Percentiles rank a stretch among this genome's conserved stretches.
phyloP scores from a whole-genome alignment of 768 basidiomycete genomes.

The Tylopilus vinaceipallidus region DNA sequence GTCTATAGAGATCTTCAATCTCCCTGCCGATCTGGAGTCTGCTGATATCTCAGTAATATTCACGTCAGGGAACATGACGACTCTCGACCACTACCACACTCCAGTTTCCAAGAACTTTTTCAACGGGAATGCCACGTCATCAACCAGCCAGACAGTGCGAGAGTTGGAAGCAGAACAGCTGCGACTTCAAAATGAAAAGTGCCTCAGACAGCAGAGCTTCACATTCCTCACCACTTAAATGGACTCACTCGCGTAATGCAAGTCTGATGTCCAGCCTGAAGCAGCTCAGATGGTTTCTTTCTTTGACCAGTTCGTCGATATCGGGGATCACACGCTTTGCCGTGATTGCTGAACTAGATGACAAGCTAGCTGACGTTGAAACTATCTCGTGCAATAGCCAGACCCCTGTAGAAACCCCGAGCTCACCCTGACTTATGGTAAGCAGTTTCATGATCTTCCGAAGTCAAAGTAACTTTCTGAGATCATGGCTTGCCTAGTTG shows the following conservation, averaged over 20 bases:
- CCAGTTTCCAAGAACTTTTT: not conserved
- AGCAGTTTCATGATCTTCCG: not conserved
- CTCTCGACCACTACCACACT: conserved; percentile 14
- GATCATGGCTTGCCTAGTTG: conserved; percentile 2
- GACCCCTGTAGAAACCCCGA: conserved; percentile 7
- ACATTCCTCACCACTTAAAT: conserved; percentile 27
- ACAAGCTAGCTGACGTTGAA: conserved; percentile 11
- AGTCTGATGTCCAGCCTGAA: conserved; percentile 2
- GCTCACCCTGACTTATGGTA: conserved; percentile 22
- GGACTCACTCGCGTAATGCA: conserved; percentile 26
- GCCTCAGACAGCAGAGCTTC: conserved; percentile 19
- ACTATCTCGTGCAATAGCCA: conserved; percentile 5
- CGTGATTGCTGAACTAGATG: conserved; percentile 15
- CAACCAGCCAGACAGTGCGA: conserved; percentile 1
- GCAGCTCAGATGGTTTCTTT: conserved; percentile 19
- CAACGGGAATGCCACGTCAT: not conserved
- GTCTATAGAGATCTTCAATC: conserved; percentile 14
- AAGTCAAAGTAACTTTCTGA: not conserved
- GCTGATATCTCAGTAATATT: conserved; percentile 15
- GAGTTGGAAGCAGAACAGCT: conserved; percentile 11
- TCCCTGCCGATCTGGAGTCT: conserved; percentile 5
- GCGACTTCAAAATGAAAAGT: conserved; percentile 18
- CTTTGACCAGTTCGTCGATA: conserved; percentile 24
- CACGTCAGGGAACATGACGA: conserved; percentile 6
- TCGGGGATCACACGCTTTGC: conserved; percentile 18